Evolutionary conservation across 345 rosid species (phyloP).

Genomic region (Abelmoschus esculentus): DNA sequence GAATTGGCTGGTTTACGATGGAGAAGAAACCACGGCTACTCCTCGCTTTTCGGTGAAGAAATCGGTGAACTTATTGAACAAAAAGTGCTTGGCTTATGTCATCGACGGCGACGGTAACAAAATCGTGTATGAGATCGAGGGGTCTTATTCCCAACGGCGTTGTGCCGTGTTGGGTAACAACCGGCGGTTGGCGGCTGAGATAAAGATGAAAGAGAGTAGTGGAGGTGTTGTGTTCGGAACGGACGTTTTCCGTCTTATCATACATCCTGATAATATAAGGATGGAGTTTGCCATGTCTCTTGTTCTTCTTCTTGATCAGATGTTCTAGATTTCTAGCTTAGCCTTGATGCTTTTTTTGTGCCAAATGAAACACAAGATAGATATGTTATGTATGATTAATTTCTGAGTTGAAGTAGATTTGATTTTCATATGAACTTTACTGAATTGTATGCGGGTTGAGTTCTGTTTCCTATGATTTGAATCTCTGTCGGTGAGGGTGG

Average conservation of each 20-base stretch:
- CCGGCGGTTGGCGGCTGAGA: constrained; percentile 55
- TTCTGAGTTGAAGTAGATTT: too few relatives aligned
- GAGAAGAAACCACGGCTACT: constrained; percentile 45
- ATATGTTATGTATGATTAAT: too few relatives aligned
- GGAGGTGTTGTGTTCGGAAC: constrained; percentile 41
- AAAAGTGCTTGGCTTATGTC: constrained; percentile 53
- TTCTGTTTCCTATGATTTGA: too few relatives aligned
- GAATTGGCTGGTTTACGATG: constrained; percentile 77
- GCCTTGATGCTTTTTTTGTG: too few relatives aligned
- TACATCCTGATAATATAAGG: constrained; percentile 40
- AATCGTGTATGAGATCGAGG: constrained; percentile 56
- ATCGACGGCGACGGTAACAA: constrained; percentile 11
- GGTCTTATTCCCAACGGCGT: constrained; percentile 60
- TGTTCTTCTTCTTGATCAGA: too few relatives aligned
- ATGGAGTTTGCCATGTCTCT: constrained; percentile 1
- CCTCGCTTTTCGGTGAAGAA: constrained; percentile 54
- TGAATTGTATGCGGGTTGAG: too few relatives aligned
- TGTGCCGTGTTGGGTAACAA: constrained; percentile 57
- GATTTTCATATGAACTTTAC: too few relatives aligned
- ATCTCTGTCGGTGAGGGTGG: too few relatives aligned
- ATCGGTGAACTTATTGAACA: constrained; percentile 36
- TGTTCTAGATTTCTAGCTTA: too few relatives aligned
- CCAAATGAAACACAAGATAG: too few relatives aligned
- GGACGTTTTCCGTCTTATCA: constrained; percentile 69
- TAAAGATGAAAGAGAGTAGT: constrained; percentile 47